Evolutionary conservation across 176 grass and related monocot genomes (phyloP).

Genomic region (Eleusine indica): DNA sequence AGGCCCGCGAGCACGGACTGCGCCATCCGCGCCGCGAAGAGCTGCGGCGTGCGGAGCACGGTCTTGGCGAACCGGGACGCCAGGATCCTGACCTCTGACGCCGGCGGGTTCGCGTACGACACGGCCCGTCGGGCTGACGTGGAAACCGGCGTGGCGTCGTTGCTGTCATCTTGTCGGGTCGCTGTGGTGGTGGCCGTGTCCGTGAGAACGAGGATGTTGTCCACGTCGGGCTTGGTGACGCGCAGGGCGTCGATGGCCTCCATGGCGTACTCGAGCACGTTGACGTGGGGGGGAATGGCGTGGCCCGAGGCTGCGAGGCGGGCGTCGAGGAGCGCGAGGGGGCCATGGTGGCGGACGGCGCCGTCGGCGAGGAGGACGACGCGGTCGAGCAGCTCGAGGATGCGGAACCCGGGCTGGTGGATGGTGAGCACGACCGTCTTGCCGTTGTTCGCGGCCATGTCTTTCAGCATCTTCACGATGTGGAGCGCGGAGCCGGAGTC

Average conservation of each 20-base stretch:
- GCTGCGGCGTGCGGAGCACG: constrained; percentile 74
- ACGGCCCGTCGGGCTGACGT: background rate
- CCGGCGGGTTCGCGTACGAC: constrained; percentile 60
- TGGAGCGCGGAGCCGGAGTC: constrained; percentile 80
- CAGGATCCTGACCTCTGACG: constrained; percentile 58
- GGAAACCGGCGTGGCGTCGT: background rate
- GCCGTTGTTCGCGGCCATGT: constrained; percentile 53
- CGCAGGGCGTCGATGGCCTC: constrained; percentile 55
- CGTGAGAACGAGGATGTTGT: background rate
- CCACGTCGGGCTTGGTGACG: constrained; percentile 1
- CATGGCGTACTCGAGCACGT: constrained; percentile 93
- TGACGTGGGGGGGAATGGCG: constrained; percentile 77
- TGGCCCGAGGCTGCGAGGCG: constrained; percentile 61
- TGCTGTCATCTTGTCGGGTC: background rate
- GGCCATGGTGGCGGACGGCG: constrained; percentile 68
- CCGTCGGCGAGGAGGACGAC: constrained; percentile 77
- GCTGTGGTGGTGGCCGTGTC: background rate
- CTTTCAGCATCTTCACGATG: constrained; percentile 76
- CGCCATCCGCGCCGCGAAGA: constrained; percentile 66
- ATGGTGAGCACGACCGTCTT: constrained; percentile 89
- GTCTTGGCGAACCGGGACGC: constrained; percentile 56
- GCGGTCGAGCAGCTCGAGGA: constrained; percentile 81
- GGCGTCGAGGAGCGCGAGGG: constrained; percentile 54
- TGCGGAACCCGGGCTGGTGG: constrained; percentile 88
- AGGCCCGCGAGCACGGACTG: constrained; percentile 60